Evolutionary conservation across 139 green algal genomes (phyloP).

Genomic region (Chlamydomonas eustigma): DNA sequence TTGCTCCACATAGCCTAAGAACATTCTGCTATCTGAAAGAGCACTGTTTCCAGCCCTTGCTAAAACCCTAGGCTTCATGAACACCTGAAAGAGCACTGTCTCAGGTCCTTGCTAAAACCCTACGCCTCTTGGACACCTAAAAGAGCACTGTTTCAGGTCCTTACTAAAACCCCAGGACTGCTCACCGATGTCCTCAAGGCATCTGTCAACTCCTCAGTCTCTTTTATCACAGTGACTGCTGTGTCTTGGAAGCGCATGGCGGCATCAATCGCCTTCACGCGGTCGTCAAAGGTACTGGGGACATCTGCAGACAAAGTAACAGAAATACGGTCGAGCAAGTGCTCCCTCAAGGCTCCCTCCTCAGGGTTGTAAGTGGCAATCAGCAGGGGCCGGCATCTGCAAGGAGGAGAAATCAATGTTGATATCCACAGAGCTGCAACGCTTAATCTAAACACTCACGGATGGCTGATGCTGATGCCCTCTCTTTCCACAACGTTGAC

Average conservation of each 20-base stretch:
- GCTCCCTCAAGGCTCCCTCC: conserved; percentile 89
- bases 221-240: conserved; percentile 43
- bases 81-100: no score
- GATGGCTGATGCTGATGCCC: conserved; percentile 93
- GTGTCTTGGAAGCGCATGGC: conserved; percentile 71
- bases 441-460: conserved; percentile 69
- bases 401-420: background rate
- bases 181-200: conserved; percentile 54
- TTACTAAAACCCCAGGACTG: no score
- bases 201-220: conserved; percentile 84
- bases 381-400: conserved; percentile 87
- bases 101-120: no score
- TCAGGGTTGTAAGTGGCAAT: conserved; percentile 99
- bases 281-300: conserved; percentile 66
- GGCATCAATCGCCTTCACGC: conserved; percentile 75
- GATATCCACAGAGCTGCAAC: no score
- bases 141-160: no score
- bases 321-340: conserved; percentile 97
- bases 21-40: no score
- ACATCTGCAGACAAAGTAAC: conserved; percentile 88
- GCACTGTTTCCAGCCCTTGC: no score
- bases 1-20: no score
- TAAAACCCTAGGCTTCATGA: no score
- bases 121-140: no score
- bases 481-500: conserved; percentile 96